phyloP scores from a whole-genome alignment of 2,329 filamentous ascomycete species.

The Sphaerulina vaccinii region DNA sequence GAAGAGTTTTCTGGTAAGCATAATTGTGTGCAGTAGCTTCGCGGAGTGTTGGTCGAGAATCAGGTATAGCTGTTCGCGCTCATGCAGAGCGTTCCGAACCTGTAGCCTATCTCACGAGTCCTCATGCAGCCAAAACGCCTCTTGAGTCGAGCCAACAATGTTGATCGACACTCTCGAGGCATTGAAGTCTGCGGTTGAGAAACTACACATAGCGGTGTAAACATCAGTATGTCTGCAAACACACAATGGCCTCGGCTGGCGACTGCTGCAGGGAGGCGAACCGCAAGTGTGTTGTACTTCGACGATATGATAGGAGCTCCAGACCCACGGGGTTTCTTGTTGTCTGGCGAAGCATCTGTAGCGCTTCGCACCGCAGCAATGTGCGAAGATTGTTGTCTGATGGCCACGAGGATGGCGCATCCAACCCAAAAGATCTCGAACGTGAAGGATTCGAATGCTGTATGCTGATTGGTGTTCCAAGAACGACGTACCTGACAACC shows the following conservation, averaged over 20 bases:
- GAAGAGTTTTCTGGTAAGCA: constrained; percentile 26
- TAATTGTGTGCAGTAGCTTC: constrained; percentile 22
- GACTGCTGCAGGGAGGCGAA: not conserved
- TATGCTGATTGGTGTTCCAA: not conserved
- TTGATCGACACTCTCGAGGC: not conserved
- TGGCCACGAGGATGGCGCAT: not conserved
- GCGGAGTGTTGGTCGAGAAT: constrained; percentile 8
- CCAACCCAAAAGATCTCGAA: not conserved
- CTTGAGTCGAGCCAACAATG: constrained; percentile 5
- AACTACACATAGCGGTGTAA: constrained; percentile 15
- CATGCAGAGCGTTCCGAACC: constrained; percentile 20
- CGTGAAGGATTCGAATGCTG: not conserved
- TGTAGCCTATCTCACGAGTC: constrained; percentile 3
- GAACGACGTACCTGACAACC: not conserved
- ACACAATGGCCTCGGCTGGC: not conserved
- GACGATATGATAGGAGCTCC: no score
- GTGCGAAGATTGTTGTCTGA: not conserved
- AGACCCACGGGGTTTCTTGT: no score
- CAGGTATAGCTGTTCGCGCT: constrained; percentile 11
- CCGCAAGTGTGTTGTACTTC: not conserved
- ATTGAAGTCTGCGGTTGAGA: constrained; percentile 22
- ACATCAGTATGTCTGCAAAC: not conserved
- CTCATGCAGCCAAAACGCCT: constrained; percentile 5
- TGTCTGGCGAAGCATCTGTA: no score
- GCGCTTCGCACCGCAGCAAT: not conserved